Evolutionary conservation across 805 yeast species (phyloP).

Genomic region (Candida oleophila): DNA sequence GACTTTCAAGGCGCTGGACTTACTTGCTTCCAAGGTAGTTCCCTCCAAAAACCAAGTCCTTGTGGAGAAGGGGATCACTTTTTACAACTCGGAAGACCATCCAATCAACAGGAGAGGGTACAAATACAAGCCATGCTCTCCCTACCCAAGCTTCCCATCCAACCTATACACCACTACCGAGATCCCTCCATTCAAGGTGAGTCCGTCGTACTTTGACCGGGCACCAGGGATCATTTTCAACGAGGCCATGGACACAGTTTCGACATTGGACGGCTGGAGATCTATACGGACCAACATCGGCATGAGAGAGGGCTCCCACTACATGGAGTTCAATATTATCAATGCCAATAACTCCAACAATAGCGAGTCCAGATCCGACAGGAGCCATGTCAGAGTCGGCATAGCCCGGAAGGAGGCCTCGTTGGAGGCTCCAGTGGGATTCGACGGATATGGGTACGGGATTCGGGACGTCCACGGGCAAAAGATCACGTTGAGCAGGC

Average conservation of each 20-base stretch:
- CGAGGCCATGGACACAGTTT: conserved; percentile 38
- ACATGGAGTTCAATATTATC: conserved; percentile 70
- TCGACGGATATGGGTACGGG: conserved; percentile 92
- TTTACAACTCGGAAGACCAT: conserved; percentile 63
- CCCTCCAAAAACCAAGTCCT: conserved; percentile 8
- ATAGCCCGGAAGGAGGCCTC: conserved; percentile 82
- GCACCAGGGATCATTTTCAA: conserved; percentile 51
- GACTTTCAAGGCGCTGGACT: conserved; percentile 23
- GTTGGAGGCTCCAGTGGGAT: conserved; percentile 93
- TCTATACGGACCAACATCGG: conserved; percentile 73
- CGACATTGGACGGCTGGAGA: conserved; percentile 76
- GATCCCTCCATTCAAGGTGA: conserved; percentile 58
- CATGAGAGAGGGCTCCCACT: conserved; percentile 75
- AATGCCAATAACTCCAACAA: conserved; percentile 38
- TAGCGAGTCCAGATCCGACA: conserved; percentile 17
- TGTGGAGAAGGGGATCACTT: conserved; percentile 15
- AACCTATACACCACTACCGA: conserved; percentile 72
- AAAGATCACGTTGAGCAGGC: conserved; percentile 72
- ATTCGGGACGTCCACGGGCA: conserved; percentile 77
- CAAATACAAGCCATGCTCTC: conserved; percentile 76
- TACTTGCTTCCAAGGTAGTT: conserved; percentile 6
- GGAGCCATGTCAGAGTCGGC: conserved; percentile 76
- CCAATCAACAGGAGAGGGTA: conserved; percentile 81
- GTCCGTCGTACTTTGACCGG: conserved; percentile 68
- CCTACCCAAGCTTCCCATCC: conserved; percentile 58